Conservation (phyloP, 768 basidiomycete species). For the Boletus vermiculosoides region DNA sequence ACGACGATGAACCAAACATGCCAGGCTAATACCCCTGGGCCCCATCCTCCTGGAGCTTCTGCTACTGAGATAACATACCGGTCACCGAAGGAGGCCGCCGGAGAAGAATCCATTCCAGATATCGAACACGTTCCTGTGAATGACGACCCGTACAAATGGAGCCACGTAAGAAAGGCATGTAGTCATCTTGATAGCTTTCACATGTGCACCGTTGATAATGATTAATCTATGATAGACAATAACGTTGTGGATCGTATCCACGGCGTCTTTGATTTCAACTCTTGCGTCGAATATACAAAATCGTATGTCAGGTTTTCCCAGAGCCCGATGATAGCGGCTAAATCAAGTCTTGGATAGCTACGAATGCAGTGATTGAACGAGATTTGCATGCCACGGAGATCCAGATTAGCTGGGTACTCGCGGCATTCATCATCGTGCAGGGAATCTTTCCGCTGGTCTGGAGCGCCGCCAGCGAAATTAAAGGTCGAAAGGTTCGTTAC, state of each 20-base stretch:
- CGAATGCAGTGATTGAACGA: constrained; percentile 56
- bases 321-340: neutral
- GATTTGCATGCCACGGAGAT: constrained; percentile 58
- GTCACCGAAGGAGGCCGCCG: neutral
- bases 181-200: neutral
- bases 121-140: constrained; percentile 43
- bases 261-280: constrained; percentile 23
- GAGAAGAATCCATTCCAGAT: constrained; percentile 20
- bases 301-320: constrained; percentile 18
- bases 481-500: constrained; percentile 61
- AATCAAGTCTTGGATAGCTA: constrained; percentile 41
- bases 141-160: constrained; percentile 66
- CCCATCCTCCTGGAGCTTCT: constrained; percentile 1
- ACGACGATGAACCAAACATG: neutral
- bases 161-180: constrained; percentile 51
- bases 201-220: neutral
- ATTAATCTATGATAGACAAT: constrained; percentile 14
- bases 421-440: constrained; percentile 72
- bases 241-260: constrained; percentile 29
- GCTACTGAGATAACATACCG: neutral
- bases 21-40: neutral
- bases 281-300: constrained; percentile 31
- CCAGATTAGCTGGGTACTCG: constrained; percentile 66
- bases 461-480: constrained; percentile 70
- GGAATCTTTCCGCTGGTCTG: constrained; percentile 66